Conservation (phyloP, 1,139 yeast species). For the Nakaseomyces nivariensis region DNA sequence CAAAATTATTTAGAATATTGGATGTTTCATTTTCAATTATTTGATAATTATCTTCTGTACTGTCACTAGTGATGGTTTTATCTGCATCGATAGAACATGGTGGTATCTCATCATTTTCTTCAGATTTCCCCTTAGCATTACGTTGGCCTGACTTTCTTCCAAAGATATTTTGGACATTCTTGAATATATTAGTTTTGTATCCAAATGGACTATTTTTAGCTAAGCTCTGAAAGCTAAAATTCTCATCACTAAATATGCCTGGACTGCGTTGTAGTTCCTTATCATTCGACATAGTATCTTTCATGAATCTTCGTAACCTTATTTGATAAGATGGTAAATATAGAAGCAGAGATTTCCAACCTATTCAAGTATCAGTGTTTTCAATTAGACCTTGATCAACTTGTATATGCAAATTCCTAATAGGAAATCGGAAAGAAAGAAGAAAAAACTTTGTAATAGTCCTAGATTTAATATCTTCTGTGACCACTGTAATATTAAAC, state of each 20-base stretch:
- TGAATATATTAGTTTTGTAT: conserved; percentile 4
- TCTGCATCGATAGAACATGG: not conserved
- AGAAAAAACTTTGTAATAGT: too few relatives aligned
- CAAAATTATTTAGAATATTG: not conserved
- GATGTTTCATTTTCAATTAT: not conserved
- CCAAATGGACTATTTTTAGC: conserved; percentile 3
- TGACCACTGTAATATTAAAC: too few relatives aligned
- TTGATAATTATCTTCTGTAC: not conserved
- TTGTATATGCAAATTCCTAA: too few relatives aligned
- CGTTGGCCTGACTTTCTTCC: not conserved
- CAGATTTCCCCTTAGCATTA: not conserved
- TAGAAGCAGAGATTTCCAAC: too few relatives aligned
- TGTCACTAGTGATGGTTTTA: not conserved
- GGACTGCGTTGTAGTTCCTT: not conserved
- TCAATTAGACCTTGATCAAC: too few relatives aligned
- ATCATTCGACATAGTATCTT: not conserved
- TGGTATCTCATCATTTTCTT: not conserved
- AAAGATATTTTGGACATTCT: conserved; percentile 3
- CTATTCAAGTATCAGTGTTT: too few relatives aligned
- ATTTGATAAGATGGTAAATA: too few relatives aligned
- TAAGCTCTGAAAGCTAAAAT: not conserved
- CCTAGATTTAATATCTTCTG: too few relatives aligned
- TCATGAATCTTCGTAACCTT: not conserved
- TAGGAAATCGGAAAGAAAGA: too few relatives aligned
- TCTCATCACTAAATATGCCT: conserved; percentile 1